These are phyloP conservation scores for Phytopythium mirpurense DNA, from an alignment of 352 stramenopile species.

Conservation along the genomic window DNA sequence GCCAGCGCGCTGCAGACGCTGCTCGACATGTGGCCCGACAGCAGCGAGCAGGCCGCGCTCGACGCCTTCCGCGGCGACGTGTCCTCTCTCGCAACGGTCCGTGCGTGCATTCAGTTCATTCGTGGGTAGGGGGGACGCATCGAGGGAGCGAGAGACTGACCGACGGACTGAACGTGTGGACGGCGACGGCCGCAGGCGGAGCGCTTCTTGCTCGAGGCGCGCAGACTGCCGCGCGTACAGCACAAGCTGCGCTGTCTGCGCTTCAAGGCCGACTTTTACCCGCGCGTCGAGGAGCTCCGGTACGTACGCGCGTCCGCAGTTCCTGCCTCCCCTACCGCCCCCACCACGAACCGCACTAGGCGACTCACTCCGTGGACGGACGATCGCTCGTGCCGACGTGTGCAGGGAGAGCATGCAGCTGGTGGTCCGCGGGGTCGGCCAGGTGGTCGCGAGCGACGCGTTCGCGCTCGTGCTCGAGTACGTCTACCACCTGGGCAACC, in stretches of 20 bases:
- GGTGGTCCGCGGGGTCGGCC: constrained; percentile 58
- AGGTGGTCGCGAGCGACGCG: constrained; percentile 60
- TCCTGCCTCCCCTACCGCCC: no score
- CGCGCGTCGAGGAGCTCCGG: constrained; percentile 66
- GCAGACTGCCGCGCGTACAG: constrained; percentile 52
- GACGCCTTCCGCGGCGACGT: constrained; percentile 53
- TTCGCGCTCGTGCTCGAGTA: constrained; percentile 64
- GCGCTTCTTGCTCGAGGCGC: constrained; percentile 62
- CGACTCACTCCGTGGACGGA: no score
- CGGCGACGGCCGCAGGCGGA: constrained; percentile 60
- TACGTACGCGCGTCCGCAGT: constrained; percentile 17
- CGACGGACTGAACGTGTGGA: background rate
- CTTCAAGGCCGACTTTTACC: constrained; percentile 74
- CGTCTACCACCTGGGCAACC: constrained; percentile 66
- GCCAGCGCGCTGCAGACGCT: constrained; percentile 62
- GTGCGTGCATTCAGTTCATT: no score
- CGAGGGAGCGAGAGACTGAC: background rate
- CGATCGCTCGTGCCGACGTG: background rate
- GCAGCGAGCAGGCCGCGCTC: constrained; percentile 64
- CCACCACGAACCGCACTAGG: no score
- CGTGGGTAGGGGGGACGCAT: no score
- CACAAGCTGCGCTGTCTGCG: constrained; percentile 73
- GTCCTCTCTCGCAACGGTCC: constrained; percentile 37
- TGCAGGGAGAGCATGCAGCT: constrained; percentile 54
- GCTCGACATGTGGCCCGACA: constrained; percentile 82